A percentile compares a stretch with the other conserved stretches of the same genome.
phyloP scores from a whole-genome alignment of 306 rosid species.

The Biancaea sappan region DNA sequence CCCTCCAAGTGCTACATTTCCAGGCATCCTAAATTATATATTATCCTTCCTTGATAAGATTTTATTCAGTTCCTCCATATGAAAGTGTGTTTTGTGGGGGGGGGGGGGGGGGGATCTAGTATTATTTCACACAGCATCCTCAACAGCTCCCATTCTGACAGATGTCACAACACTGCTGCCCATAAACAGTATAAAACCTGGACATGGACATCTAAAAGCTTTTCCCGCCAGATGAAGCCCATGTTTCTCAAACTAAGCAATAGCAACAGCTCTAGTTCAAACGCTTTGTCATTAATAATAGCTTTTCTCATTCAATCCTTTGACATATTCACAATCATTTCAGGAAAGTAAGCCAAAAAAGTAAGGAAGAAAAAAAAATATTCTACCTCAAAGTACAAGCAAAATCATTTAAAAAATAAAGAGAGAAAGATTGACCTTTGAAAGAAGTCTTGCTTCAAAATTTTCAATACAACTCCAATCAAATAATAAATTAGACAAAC shows the following conservation, averaged over 20 bases:
- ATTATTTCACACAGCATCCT: neutral
- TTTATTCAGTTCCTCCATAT: neutral
- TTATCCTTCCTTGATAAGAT: no score
- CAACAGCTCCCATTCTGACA: neutral
- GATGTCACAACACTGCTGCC: no score
- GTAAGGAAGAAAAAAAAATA: neutral
- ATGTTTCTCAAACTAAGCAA: neutral
- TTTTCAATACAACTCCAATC: neutral
- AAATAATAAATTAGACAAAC: neutral
- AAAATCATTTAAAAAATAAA: neutral
- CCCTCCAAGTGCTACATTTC: no score
- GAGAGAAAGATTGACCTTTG: neutral
- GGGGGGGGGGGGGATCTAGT: no score
- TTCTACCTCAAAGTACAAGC: neutral
- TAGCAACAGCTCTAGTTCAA: neutral
- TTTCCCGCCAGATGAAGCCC: neutral
- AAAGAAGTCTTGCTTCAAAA: neutral
- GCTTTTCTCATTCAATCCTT: neutral
- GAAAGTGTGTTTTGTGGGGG: no score
- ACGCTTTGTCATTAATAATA: neutral
- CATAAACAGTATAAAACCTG: neutral
- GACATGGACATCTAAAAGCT: neutral
- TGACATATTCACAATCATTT: neutral
- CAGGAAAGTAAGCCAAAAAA: neutral
- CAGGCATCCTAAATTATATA: no score